These are phyloP conservation scores for Euphrasia confusa DNA, from an alignment of 257 asterid genomes.

Conservation along the genomic window DNA sequence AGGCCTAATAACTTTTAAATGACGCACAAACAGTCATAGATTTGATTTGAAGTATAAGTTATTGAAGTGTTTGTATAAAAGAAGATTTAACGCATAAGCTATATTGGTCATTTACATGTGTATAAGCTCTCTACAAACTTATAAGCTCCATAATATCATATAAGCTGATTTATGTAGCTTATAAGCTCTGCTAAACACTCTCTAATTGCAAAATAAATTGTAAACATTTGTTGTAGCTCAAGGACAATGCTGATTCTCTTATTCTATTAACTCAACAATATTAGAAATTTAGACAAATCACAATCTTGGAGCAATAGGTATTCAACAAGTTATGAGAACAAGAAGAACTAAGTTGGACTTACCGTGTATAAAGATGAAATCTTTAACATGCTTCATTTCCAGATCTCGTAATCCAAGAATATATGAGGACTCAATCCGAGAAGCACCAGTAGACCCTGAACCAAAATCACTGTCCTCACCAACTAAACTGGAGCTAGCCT, in stretches of 20 bases:
- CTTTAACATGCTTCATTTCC: conserved; percentile 92
- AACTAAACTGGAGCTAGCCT: conserved; percentile 86
- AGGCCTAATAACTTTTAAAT: not conserved
- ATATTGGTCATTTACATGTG: too few species aligned
- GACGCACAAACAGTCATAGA: not conserved
- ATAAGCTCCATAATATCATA: too few species aligned
- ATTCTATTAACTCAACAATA: not conserved
- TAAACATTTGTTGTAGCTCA: not conserved
- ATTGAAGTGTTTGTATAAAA: too few species aligned
- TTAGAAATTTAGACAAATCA: not conserved
- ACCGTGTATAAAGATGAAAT: conserved; percentile 83
- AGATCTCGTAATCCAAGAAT: conserved; percentile 70
- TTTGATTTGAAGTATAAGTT: too few species aligned
- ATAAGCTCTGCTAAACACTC: not conserved
- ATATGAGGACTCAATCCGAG: conserved; percentile 88
- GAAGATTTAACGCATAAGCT: too few species aligned
- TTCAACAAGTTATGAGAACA: conserved; percentile 1
- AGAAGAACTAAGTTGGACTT: conserved; percentile 35
- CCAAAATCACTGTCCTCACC: conserved; percentile 62
- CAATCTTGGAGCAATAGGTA: not conserved
- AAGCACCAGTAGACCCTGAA: conserved; percentile 61
- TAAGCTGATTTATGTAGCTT: too few species aligned
- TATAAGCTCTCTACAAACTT: too few species aligned
- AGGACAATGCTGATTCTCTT: not conserved
- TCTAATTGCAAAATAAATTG: not conserved